These are phyloP conservation scores for Rhizopogon roseolus DNA, from an alignment of 768 basidiomycete genomes.

Conservation along the genomic window DNA sequence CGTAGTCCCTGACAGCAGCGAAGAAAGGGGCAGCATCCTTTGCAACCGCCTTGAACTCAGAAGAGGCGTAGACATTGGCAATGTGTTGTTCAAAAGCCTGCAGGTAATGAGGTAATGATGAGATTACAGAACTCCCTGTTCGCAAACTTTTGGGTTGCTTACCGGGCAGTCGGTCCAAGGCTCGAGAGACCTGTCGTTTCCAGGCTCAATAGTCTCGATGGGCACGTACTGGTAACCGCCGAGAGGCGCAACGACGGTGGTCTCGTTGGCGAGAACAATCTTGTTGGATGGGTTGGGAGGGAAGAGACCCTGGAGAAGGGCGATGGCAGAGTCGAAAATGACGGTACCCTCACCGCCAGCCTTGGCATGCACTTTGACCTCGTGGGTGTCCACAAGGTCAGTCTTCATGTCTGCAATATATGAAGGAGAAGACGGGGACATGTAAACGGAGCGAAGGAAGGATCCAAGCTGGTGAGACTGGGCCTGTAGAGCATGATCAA, in stretches of 20 bases:
- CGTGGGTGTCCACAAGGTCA: constrained; percentile 68
- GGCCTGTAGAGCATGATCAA: constrained; percentile 34
- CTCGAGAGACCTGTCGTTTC: constrained; percentile 78
- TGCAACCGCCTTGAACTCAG: constrained; percentile 58
- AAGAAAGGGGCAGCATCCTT: constrained; percentile 64
- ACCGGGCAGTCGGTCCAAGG: constrained; percentile 69
- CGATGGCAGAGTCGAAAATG: constrained; percentile 83
- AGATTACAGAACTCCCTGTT: constrained; percentile 8
- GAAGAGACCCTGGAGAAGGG: constrained; percentile 81
- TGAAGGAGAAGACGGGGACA: constrained; percentile 60
- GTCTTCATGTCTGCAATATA: constrained; percentile 62
- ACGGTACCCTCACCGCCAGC: constrained; percentile 81
- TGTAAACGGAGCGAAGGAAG: constrained; percentile 60
- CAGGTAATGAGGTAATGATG: neutral
- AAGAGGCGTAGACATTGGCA: constrained; percentile 53
- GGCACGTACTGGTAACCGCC: constrained; percentile 86
- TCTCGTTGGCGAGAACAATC: constrained; percentile 75
- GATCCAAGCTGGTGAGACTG: constrained; percentile 65
- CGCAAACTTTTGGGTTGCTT: constrained; percentile 12
- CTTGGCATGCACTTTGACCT: constrained; percentile 76
- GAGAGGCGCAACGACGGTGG: constrained; percentile 65
- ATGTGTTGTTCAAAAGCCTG: constrained; percentile 67
- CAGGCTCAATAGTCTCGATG: constrained; percentile 84
- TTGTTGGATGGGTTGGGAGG: constrained; percentile 73
- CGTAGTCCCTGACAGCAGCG: constrained; percentile 58